These are phyloP conservation scores for Echites panduratus DNA, from an alignment of 257 asterid species.

Conservation along the genomic window DNA sequence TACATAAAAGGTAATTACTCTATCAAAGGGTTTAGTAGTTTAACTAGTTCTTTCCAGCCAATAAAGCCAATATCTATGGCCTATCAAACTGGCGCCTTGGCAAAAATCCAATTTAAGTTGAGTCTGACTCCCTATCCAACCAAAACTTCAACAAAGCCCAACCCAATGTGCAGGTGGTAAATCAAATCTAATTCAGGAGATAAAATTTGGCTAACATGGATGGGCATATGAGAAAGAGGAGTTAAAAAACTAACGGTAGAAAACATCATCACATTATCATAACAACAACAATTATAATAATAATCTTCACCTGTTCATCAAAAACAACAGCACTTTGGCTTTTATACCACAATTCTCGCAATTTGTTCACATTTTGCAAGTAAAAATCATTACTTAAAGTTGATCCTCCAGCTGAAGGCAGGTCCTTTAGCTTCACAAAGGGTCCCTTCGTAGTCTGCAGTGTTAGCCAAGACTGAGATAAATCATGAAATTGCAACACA, in stretches of 20 bases:
- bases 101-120: not conserved
- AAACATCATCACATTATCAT: not conserved
- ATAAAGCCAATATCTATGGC: not conserved
- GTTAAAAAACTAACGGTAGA: not conserved
- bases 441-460: constrained; percentile 36
- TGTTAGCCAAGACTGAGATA: constrained; percentile 17
- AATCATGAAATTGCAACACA: not conserved
- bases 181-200: not conserved
- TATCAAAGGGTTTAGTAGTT: not conserved
- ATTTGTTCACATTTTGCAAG: constrained; percentile 49
- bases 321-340: constrained; percentile 50
- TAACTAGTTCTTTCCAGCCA: not conserved
- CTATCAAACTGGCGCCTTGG: not conserved
- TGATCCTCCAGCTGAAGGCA: constrained; percentile 36
- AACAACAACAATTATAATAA: no score
- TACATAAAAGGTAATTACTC: not conserved
- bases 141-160: not conserved
- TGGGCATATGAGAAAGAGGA: not conserved
- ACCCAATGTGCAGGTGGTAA: not conserved
- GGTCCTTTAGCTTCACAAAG: constrained; percentile 25
- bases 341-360: constrained; percentile 48
- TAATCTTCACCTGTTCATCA: constrained; percentile 49
- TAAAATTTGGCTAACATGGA: not conserved
- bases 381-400: constrained; percentile 25
- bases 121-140: not conserved